A percentile compares a stretch with the other conserved stretches of the same genome.
Conservation (phyloP, 495 filamentous ascomycete species). For the Amniculicola lignicola region DNA sequence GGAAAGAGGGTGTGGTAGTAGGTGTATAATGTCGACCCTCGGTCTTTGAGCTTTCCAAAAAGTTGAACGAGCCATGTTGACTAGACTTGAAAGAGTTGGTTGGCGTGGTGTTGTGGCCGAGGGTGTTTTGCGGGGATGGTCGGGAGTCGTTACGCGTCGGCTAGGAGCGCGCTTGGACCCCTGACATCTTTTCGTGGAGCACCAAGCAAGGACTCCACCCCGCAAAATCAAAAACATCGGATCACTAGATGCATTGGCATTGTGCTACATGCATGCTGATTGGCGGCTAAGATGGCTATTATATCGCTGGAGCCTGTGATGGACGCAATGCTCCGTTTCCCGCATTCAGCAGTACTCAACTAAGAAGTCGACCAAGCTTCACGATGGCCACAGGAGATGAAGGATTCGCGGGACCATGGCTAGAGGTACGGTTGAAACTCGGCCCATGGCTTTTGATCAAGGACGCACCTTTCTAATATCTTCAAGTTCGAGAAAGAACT, state of each 20-base stretch:
- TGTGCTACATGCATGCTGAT: not conserved
- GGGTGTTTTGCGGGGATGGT: conserved; percentile 20
- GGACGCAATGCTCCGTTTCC: not conserved
- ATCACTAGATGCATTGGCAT: not conserved
- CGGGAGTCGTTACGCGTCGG: conserved; percentile 16
- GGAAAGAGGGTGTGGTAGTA: conserved; percentile 11
- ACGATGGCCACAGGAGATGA: conserved; percentile 30
- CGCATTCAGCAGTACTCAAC: too few relatives aligned
- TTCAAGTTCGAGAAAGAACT: conserved; percentile 33
- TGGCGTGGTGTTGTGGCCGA: conserved; percentile 11
- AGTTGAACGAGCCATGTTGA: conserved; percentile 6
- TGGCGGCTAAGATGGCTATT: not conserved
- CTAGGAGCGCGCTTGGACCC: conserved; percentile 22
- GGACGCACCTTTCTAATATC: not conserved
- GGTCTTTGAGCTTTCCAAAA: not conserved
- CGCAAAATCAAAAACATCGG: not conserved
- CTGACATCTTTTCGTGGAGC: not conserved
- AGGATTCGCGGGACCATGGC: conserved; percentile 26
- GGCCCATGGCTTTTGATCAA: not conserved
- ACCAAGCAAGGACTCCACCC: not conserved
- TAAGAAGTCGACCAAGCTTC: not conserved
- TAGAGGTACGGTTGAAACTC: conserved; percentile 18
- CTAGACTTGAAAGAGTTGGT: conserved; percentile 14
- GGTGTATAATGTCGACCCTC: not conserved
- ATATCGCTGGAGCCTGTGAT: conserved; percentile 4